Base-by-base conservation (phyloP, 139 green algal genomes). In the Micractinium conductrix region DNA sequence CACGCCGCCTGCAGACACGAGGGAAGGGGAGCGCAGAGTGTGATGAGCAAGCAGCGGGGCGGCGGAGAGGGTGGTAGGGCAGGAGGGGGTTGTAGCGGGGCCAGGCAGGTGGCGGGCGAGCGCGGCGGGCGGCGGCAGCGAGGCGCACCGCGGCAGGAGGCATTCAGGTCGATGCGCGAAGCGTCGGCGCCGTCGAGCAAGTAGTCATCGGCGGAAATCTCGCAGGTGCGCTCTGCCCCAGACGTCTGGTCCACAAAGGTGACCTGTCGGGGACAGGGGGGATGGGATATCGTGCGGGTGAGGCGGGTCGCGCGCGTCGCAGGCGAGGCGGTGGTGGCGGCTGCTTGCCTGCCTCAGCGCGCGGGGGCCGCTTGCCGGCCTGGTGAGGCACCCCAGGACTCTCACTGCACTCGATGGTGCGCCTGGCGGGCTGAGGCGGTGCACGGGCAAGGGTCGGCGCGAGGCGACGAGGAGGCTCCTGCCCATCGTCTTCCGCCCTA, bases 161-260 rank as follows among this genome's bases (percentile, higher is more conserved):
- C 71, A 21, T 50, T 38, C 8, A 87, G 33, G 7, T 87, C 82
- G 50, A 87, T 82, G 42, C 82, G 45, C 44, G 44, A 30, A 7
- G 35, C 82, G 37, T 87, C 82, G 5, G 82, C 82, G 9, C 22
- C 70, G 45, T 87, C 82, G 5, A 87, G 82, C 74, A 87, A 35
- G 70, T 87, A 87, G 33, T 87, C 82, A 4, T 74, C 53, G 22
- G 43, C 21, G 8, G 35, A 35, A 55, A 53, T 28, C 74, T 87
- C 82, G 33, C 40, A 40, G 33, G 50, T 65, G 28, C 74, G 74
- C 24, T 44, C 50, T 21, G n/a, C 55, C 50, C 82, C 82, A 16
- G 74, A 55, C 19, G 22, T 19, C 6, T 63, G 28, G 45, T 17
- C 9, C 21, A 65, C 33, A 44, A 87, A 87, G 22, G 82, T 87